Conservation (phyloP, 2,329 filamentous ascomycete species). For the Aspergillus latus region DNA sequence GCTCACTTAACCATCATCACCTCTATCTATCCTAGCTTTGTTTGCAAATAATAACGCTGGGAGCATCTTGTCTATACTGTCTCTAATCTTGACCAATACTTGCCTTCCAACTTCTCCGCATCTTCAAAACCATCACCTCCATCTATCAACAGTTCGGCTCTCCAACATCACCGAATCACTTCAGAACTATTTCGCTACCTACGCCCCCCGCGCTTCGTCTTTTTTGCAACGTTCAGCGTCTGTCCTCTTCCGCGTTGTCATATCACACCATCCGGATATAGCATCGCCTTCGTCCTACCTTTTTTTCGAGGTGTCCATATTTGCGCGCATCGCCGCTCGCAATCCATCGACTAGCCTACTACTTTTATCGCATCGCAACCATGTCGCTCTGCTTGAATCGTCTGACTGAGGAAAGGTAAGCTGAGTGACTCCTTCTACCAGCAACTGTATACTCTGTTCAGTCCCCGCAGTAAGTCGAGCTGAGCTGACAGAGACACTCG, state of each 20-base stretch:
- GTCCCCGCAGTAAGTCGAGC: not conserved
- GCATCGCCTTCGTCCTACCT: not conserved
- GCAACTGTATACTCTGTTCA: not conserved
- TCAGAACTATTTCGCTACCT: not conserved
- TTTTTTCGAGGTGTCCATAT: not conserved
- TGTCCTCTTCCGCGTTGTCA: no score
- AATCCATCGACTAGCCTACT: not conserved
- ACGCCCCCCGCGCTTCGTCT: no score
- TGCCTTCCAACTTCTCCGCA: no score
- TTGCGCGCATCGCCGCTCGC: not conserved
- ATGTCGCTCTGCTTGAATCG: constrained; percentile 91
- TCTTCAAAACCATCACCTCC: no score
- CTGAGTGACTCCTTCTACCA: constrained; percentile 12
- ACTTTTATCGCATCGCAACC: not conserved
- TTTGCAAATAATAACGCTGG: not conserved
- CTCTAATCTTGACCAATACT: not conserved
- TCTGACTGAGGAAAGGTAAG: constrained; percentile 82
- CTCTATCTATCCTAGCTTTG: not conserved
- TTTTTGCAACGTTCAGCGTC: no score
- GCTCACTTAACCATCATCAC: not conserved
- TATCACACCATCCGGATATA: not conserved
- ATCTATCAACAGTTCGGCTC: no score
- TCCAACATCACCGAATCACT: no score
- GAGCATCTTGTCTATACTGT: not conserved
- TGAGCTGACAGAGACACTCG: constrained; percentile 18